phyloP scores from a whole-genome alignment of 1,284 basidiomycete species.

The Naganishia sp. region DNA sequence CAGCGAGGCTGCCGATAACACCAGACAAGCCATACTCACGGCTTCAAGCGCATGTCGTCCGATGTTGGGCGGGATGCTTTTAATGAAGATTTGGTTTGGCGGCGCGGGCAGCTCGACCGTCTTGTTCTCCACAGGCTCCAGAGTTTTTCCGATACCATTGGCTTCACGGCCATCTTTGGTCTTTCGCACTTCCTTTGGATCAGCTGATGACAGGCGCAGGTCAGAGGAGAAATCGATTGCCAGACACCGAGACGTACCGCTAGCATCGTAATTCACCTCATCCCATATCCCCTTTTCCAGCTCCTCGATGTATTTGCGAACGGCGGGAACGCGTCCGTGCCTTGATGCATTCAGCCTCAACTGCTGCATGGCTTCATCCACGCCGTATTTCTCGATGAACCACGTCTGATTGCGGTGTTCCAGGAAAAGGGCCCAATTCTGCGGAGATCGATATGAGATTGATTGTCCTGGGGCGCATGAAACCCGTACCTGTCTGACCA shows the following conservation, averaged over 20 bases:
- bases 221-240: neutral
- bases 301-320: conserved; percentile 71
- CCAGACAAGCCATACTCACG: conserved; percentile 56
- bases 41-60: conserved; percentile 82
- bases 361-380: conserved; percentile 64
- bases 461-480: neutral
- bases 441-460: conserved; percentile 32
- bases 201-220: neutral
- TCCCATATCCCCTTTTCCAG: conserved; percentile 81
- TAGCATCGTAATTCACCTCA: conserved; percentile 56
- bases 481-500: conserved; percentile 71
- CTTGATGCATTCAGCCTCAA: conserved; percentile 74
- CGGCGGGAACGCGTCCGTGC: conserved; percentile 74
- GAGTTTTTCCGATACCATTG: conserved; percentile 15
- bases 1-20: neutral
- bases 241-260: conserved; percentile 38
- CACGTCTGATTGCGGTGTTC: conserved; percentile 86
- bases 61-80: conserved; percentile 87
- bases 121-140: conserved; percentile 60
- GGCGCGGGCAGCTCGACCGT: conserved; percentile 69
- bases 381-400: conserved; percentile 93
- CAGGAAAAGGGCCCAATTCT: conserved; percentile 82
- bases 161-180: conserved; percentile 57
- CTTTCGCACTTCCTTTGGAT: conserved; percentile 21
- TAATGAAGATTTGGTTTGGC: conserved; percentile 87